A percentile compares a stretch with the other conserved stretches of the same genome.
Conservation (phyloP, 2,329 filamentous ascomycete genomes). For the Paraphoma chrysanthemicola region DNA sequence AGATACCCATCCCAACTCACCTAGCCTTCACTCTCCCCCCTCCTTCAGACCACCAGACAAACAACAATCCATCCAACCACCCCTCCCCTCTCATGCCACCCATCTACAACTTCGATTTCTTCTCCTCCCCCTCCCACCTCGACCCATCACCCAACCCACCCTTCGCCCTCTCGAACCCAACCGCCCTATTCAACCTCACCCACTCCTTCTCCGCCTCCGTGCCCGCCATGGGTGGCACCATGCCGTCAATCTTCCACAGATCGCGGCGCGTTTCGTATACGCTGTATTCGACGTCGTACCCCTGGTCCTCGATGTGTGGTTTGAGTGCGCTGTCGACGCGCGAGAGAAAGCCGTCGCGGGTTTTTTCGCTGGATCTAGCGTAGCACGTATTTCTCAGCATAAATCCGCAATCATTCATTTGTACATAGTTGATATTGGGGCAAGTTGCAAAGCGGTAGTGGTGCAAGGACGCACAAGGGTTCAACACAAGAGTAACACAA, state of each 20-base stretch:
- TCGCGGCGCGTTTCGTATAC: conserved; percentile 52
- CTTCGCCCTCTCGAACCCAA: conserved; percentile 24
- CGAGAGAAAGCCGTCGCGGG: conserved; percentile 16
- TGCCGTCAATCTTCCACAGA: conserved; percentile 55
- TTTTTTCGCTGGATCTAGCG: conserved; percentile 6
- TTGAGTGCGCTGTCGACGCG: conserved; percentile 46
- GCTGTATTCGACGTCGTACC: conserved; percentile 55
- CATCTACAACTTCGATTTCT: neutral
- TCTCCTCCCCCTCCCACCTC: neutral
- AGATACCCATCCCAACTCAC: too few species aligned
- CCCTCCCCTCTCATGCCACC: neutral
- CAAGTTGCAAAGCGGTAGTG: too few species aligned
- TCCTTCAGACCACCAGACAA: too few species aligned
- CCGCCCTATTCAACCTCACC: conserved; percentile 29
- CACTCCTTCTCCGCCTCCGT: conserved; percentile 48
- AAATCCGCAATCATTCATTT: too few species aligned
- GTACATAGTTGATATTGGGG: too few species aligned
- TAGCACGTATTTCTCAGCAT: too few species aligned
- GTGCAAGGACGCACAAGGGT: conserved; percentile 10
- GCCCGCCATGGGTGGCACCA: conserved; percentile 45
- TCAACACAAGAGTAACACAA: too few species aligned
- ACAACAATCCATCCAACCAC: neutral
- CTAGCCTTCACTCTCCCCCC: too few species aligned
- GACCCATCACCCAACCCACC: conserved; percentile 13
- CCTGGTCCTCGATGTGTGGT: conserved; percentile 51